Evolutionary conservation across 352 stramenopile species (phyloP).

Genomic region (Phytopythium litorale): DNA sequence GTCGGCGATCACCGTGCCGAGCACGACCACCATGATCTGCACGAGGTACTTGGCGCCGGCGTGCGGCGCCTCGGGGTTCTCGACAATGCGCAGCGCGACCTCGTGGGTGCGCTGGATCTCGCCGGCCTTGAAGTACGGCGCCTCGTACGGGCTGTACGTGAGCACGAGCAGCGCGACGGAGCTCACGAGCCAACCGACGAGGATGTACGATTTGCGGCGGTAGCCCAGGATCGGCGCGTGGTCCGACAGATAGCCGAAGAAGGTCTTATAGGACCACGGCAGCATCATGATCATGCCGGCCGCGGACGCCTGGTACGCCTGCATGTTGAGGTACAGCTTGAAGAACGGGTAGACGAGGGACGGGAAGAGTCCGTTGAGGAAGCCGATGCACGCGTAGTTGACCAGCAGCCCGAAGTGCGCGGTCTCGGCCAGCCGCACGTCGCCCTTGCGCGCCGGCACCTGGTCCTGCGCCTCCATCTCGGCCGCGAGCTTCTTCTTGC

Average conservation of each 20-base stretch:
- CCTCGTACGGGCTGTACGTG: constrained; percentile 40
- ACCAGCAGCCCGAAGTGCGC: constrained; percentile 53
- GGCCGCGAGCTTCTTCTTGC: constrained; percentile 18
- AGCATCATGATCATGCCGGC: constrained; percentile 54
- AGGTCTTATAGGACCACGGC: constrained; percentile 76
- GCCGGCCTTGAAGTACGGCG: constrained; percentile 45
- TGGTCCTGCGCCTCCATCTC: constrained; percentile 34
- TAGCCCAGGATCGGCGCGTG: constrained; percentile 59
- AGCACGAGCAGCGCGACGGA: constrained; percentile 37
- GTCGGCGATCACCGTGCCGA: constrained; percentile 66
- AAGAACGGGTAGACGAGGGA: constrained; percentile 72
- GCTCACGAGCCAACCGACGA: constrained; percentile 60
- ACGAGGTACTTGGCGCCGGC: constrained; percentile 52
- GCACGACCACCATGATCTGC: constrained; percentile 49
- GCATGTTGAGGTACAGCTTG: constrained; percentile 78
- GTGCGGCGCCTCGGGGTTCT: constrained; percentile 40
- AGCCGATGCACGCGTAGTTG: constrained; percentile 75
- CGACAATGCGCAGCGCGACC: constrained; percentile 29
- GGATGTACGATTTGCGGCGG: constrained; percentile 68
- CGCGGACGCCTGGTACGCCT: constrained; percentile 56
- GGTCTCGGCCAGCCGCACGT: constrained; percentile 33
- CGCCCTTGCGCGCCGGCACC: constrained; percentile 32
- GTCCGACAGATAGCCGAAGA: constrained; percentile 69
- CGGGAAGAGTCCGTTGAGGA: constrained; percentile 60
- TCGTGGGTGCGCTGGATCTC: constrained; percentile 60